Conservation (phyloP, 352 stramenopile species). For the Phytophthora capsici region DNA sequence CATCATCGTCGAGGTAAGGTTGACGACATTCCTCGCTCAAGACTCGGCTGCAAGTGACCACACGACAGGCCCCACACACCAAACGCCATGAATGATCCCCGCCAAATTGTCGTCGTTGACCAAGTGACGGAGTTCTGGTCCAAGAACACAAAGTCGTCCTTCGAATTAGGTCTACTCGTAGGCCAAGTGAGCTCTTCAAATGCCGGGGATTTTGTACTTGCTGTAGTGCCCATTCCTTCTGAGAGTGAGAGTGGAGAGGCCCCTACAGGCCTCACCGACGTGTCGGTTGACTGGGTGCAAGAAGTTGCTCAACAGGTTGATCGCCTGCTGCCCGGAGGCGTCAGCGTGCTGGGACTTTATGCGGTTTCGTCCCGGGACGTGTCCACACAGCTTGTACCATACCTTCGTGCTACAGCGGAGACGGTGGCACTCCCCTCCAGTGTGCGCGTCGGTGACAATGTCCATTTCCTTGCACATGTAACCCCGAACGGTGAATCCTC, state of each 20-base stretch:
- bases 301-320: slow-evolving; percentile 77
- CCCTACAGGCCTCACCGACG: slow-evolving; percentile 45
- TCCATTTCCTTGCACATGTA: slow-evolving; percentile 61
- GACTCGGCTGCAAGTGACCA: background rate
- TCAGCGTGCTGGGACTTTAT: slow-evolving; percentile 64
- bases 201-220: slow-evolving; percentile 49
- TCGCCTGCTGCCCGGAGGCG: slow-evolving; percentile 63
- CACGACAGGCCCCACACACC: background rate
- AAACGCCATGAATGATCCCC: slow-evolving; percentile 33
- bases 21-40: slow-evolving; percentile 12
- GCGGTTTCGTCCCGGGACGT: slow-evolving; percentile 47
- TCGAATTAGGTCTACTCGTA: slow-evolving; percentile 69
- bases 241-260: slow-evolving; percentile 48
- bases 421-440: slow-evolving; percentile 28
- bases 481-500: slow-evolving; percentile 11
- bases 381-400: slow-evolving; percentile 50
- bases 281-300: slow-evolving; percentile 72
- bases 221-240: slow-evolving; percentile 54
- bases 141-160: slow-evolving; percentile 20
- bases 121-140: slow-evolving; percentile 35
- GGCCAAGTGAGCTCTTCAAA: slow-evolving; percentile 54
- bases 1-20: slow-evolving; percentile 9
- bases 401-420: slow-evolving; percentile 57
- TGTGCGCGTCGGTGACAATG: slow-evolving; percentile 25
- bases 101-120: slow-evolving; percentile 41